Percentiles rank a stretch among this genome's conserved stretches.
Conservation (phyloP, 139 green algal species). For the Chlorella ohadii region DNA sequence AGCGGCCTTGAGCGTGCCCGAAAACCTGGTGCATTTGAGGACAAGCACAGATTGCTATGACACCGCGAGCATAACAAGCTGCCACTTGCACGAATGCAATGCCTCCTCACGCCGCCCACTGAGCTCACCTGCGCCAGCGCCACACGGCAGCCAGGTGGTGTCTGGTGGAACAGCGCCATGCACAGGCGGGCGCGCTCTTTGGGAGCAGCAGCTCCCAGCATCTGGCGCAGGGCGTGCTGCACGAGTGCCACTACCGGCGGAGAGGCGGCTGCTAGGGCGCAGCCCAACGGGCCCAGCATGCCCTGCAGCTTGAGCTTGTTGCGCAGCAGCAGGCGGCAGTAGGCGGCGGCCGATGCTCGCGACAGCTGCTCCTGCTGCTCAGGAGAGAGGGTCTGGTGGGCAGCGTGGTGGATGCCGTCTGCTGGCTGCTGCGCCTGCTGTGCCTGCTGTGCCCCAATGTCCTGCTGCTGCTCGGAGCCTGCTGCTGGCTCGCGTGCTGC, state of each 20-base stretch:
- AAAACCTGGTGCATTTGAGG: too few species aligned
- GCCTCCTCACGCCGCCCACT: too few species aligned
- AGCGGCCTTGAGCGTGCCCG: too few species aligned
- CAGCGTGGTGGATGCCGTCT: too few species aligned
- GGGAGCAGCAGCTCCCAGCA: constrained; percentile 7
- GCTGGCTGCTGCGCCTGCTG: background rate
- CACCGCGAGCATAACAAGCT: too few species aligned
- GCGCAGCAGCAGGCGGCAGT: constrained; percentile 20
- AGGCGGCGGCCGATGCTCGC: background rate
- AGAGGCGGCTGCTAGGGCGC: background rate
- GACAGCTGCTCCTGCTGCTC: background rate
- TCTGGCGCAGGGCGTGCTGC: background rate
- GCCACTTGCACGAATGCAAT: too few species aligned
- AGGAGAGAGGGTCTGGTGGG: too few species aligned
- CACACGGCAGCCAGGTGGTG: background rate
- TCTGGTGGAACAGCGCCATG: constrained; percentile 32
- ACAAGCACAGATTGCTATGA: too few species aligned
- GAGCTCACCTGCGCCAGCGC: background rate
- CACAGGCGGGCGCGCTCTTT: constrained; percentile 12
- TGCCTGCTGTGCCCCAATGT: background rate
- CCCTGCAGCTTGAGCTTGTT: constrained; percentile 38
- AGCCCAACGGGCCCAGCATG: constrained; percentile 18
- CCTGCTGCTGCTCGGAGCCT: background rate
- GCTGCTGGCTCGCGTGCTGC: background rate
- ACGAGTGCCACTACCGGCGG: background rate